Evolutionary conservation across 225 moss, liverwort and hornwort genomes (phyloP).

Genomic region (Pleurozium schreberi): DNA sequence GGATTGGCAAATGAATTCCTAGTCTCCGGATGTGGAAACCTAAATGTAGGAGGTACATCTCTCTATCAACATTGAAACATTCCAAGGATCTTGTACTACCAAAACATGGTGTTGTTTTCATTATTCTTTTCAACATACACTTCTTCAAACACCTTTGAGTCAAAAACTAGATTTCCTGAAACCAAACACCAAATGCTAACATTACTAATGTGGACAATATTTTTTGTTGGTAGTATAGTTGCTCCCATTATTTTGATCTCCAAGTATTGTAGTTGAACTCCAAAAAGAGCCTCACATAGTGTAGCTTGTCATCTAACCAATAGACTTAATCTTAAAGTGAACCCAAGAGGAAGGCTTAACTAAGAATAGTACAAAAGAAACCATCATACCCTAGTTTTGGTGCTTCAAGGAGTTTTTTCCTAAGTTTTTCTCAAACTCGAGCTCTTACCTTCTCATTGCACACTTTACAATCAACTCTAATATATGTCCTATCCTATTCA

Average conservation of each 20-base stretch:
- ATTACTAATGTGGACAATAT: no score
- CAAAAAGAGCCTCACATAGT: background rate
- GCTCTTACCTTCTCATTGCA: no score
- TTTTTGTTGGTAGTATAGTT: background rate
- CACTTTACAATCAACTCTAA: no score
- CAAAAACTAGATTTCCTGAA: background rate
- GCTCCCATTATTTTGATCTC: background rate
- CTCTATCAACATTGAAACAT: background rate
- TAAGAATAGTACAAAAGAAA: no score
- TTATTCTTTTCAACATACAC: background rate
- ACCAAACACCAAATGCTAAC: background rate
- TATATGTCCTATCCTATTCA: background rate
- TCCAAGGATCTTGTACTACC: background rate
- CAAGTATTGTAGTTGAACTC: no score
- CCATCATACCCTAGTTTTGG: no score
- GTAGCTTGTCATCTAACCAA: background rate
- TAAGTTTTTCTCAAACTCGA: no score
- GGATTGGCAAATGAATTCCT: conserved; percentile 69
- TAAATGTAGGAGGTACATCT: conserved; percentile 59
- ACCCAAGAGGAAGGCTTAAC: no score
- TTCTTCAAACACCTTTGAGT: background rate
- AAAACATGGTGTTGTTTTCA: background rate
- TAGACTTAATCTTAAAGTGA: no score
- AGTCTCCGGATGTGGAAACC: conserved; percentile 53
- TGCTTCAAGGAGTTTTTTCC: no score